Evolutionary conservation across 1,284 basidiomycete genomes (phyloP), one percentile per base, ranked within the genome.

Genomic region (Malassezia obtusa): DNA sequence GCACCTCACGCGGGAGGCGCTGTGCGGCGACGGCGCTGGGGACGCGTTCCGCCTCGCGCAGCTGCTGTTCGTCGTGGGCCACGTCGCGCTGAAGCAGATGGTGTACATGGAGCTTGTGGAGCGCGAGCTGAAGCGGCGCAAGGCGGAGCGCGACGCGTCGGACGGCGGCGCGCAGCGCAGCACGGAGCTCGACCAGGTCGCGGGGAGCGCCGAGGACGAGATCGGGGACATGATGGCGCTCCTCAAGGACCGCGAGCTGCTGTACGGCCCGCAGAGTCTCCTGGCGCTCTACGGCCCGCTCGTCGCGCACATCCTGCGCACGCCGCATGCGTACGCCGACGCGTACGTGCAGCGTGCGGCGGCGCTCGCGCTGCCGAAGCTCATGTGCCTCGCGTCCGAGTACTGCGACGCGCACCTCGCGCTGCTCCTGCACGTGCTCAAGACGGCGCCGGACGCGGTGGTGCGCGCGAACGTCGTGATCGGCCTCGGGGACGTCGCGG

Each of bases 81-180:
- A 98, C 74, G 86, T 94, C 17, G 89, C 90, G 6, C 87, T 98
- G 76, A 96, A 96, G 75, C 90, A 98, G 60, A 89, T 96, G 52
- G 90, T 94, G 22, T 94, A 89, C 73, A 81, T 98, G 28, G 92
- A 98, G 75, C 79, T 95, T 38, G 86, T 96, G n/a, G 92, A 98
- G 75, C 79, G 91, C 33, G 92, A 98, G 73, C 87, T 87, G 82
- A 98, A 98, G 77, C 79, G 90, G 14, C 84, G 92, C 74, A 96
- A 95, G 77, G 89, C 92, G 50, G 88, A 88, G 71, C 84, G 82
- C 55, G 84, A 80, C 19, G 60, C 52, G 5, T 84, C 88, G 86
- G 66, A 52, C 24, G 54, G 52, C 14, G 59, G 58, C 25, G 31
- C 71, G 46, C 76, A 76, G 60, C 75, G 74, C 2, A 75, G 73